Percentiles rank a stretch among this genome's conserved stretches.
phyloP scores from a whole-genome alignment of 495 filamentous ascomycete species.

The Lentithecium fluviatile region DNA sequence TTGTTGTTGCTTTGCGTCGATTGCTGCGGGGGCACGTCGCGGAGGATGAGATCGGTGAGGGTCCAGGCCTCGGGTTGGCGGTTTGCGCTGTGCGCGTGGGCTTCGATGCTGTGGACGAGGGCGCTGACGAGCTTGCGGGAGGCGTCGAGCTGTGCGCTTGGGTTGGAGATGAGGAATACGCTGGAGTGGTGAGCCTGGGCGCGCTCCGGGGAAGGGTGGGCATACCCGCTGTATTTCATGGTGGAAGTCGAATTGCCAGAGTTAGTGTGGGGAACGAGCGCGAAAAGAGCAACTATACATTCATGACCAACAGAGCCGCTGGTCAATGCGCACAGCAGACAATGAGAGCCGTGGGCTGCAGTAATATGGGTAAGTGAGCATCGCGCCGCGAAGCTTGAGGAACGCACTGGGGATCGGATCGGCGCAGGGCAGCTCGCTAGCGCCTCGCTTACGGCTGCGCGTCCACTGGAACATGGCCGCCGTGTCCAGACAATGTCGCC shows the following conservation, averaged over 20 bases:
- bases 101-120: conserved; percentile 15
- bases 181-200: neutral
- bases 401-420: neutral
- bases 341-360: no score
- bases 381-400: no score
- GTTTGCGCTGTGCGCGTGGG: conserved; percentile 3
- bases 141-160: neutral
- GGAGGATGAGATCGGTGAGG: conserved; percentile 21
- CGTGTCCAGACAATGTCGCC: no score
- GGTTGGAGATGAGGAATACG: conserved; percentile 26
- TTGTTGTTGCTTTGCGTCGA: conserved; percentile 7
- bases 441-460: no score
- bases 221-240: conserved; percentile 28
- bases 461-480: no score
- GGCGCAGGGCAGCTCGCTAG: neutral
- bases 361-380: no score
- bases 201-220: neutral
- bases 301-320: no score
- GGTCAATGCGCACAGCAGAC: no score
- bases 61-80: conserved; percentile 10
- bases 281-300: no score
- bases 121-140: conserved; percentile 8
- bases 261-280: no score
- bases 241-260: neutral
- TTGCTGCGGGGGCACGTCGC: conserved; percentile 13